Evolutionary conservation across 768 basidiomycete species (phyloP).

Genomic region (Mycena alexandri): DNA sequence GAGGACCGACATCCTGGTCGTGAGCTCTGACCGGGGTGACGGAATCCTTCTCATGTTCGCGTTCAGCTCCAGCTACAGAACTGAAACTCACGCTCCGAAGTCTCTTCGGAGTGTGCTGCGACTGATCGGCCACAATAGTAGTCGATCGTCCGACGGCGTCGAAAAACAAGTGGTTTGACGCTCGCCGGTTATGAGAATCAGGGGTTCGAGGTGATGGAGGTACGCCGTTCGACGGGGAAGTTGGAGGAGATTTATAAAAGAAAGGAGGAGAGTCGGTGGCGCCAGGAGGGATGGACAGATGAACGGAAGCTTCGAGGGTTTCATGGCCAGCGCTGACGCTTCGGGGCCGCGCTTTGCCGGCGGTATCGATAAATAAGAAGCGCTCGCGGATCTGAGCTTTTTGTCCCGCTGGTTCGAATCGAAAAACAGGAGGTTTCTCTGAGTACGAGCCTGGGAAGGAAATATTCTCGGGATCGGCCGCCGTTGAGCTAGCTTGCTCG

Average conservation of each 20-base stretch:
- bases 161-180: constrained; percentile 54
- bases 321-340: constrained; percentile 47
- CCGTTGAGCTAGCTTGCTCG: constrained; percentile 12
- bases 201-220: constrained; percentile 31
- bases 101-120: constrained; percentile 23
- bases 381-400: constrained; percentile 52
- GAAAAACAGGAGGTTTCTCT: constrained; percentile 27
- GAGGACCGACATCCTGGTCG: constrained; percentile 19
- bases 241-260: constrained; percentile 32
- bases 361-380: constrained; percentile 43
- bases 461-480: constrained; percentile 25
- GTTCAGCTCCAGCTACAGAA: constrained; percentile 22
- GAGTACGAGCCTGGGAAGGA: constrained; percentile 37
- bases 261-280: constrained; percentile 33
- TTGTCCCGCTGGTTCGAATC: constrained; percentile 48
- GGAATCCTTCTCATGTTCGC: constrained; percentile 17
- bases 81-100: constrained; percentile 31
- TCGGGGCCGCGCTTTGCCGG: constrained; percentile 42
- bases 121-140: constrained; percentile 23
- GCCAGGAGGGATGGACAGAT: constrained; percentile 22
- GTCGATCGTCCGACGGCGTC: constrained; percentile 49
- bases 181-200: constrained; percentile 47
- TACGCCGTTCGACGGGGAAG: constrained; percentile 28
- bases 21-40: constrained; percentile 11
- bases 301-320: constrained; percentile 26